Percentiles rank a stretch among this genome's conserved stretches.
Evolutionary conservation across 1,284 basidiomycete genomes (phyloP).

Genomic region (Uromyces viciae-fabae): DNA sequence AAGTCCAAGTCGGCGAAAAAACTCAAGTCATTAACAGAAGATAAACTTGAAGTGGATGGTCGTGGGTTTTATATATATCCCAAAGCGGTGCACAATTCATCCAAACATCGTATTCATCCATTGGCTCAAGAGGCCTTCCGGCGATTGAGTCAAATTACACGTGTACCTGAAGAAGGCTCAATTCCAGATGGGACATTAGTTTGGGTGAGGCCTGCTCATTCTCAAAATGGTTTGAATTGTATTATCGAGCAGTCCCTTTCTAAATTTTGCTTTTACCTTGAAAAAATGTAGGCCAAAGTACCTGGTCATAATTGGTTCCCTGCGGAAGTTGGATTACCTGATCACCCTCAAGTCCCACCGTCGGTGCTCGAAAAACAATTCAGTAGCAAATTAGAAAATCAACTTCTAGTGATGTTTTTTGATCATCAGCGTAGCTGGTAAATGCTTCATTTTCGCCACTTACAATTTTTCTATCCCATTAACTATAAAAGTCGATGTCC

Average conservation of each 20-base stretch:
- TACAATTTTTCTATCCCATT: not conserved
- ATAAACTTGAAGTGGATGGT: conserved; percentile 27
- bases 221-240: too few species aligned
- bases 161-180: conserved; percentile 31
- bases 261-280: not conserved
- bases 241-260: not conserved
- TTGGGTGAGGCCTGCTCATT: conserved; percentile 28
- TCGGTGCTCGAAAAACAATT: conserved; percentile 18
- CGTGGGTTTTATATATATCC: conserved; percentile 41
- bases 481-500: too few species aligned
- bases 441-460: too few species aligned
- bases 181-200: conserved; percentile 42
- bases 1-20: conserved; percentile 15
- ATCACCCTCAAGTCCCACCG: conserved; percentile 22
- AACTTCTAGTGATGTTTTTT: conserved; percentile 44
- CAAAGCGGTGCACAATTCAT: conserved; percentile 20
- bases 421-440: conserved; percentile 41
- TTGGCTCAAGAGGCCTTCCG: conserved; percentile 32
- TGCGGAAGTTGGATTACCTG: conserved; percentile 42
- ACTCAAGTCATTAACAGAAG: not conserved
- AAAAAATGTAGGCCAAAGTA: conserved; percentile 32
- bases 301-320: conserved; percentile 45
- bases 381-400: conserved; percentile 5
- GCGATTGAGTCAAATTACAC: conserved; percentile 37
- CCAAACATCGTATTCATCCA: conserved; percentile 25